Evolutionary conservation across 2,329 filamentous ascomycete genomes (phyloP).

Genomic region (Fusarium solani-melongenae): DNA sequence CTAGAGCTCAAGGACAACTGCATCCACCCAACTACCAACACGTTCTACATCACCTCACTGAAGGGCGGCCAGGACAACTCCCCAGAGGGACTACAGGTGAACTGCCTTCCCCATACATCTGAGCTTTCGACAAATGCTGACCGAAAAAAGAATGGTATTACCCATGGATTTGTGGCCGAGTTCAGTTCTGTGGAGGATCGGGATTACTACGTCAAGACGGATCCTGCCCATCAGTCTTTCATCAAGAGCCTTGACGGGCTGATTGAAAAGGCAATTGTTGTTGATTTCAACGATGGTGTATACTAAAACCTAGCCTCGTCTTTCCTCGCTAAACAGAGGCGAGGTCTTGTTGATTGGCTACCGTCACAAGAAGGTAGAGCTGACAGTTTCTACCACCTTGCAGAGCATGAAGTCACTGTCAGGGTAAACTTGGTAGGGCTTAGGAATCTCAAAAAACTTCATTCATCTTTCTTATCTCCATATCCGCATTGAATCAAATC

Average conservation of each 20-base stretch:
- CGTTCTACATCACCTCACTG: conserved; percentile 69
- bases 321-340: neutral
- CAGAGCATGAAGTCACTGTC: neutral
- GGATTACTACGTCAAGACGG: conserved; percentile 74
- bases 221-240: conserved; percentile 72
- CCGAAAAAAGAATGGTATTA: conserved; percentile 64
- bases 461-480: neutral
- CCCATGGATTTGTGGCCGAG: conserved; percentile 76
- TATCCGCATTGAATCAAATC: neutral
- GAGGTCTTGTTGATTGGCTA: neutral
- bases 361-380: neutral
- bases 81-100: conserved; percentile 69
- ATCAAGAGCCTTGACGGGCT: conserved; percentile 60
- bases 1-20: conserved; percentile 68
- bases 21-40: conserved; percentile 67
- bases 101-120: neutral
- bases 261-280: conserved; percentile 64
- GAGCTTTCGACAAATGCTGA: neutral
- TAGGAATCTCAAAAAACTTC: neutral
- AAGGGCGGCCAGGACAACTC: conserved; percentile 72
- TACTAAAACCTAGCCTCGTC: conserved; percentile 13
- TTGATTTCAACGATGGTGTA: conserved; percentile 68
- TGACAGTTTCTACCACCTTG: neutral
- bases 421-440: neutral
- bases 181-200: conserved; percentile 73